phyloP scores from a whole-genome alignment of 345 rosid genomes.

The Toxicodendron radicans region DNA sequence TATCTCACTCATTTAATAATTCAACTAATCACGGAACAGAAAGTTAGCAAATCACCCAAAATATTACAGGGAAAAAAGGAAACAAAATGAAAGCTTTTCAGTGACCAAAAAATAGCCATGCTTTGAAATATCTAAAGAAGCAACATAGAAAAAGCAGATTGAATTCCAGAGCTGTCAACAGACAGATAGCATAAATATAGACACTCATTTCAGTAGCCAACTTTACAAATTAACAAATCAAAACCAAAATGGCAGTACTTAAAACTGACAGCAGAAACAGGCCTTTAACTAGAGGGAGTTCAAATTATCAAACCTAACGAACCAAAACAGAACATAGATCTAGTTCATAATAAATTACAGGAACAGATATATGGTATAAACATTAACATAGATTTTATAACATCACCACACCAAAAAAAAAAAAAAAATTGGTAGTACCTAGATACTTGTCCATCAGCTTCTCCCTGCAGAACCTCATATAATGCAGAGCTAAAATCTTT shows the following conservation, averaged over 20 bases:
- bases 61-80: not conserved
- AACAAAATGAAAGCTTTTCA: slow-evolving; percentile 1
- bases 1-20: slow-evolving; percentile 1
- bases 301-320: not conserved
- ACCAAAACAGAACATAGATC: not conserved
- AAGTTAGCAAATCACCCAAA: not conserved
- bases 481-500: slow-evolving; percentile 54
- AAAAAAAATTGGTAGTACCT: slow-evolving; percentile 46
- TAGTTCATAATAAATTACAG: not conserved
- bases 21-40: not conserved
- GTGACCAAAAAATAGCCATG: not conserved
- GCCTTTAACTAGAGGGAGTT: not conserved
- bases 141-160: no score
- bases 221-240: no score
- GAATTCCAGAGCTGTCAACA: no score
- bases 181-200: no score
- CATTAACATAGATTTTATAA: not conserved
- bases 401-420: slow-evolving; percentile 7
- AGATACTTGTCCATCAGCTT: slow-evolving; percentile 49
- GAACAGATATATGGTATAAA: slow-evolving; percentile 9
- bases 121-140: no score
- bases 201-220: no score
- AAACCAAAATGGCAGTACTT: no score
- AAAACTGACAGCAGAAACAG: no score
- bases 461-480: slow-evolving; percentile 57